Evolutionary conservation across 1,139 yeast species (phyloP).

Genomic region (Yarrowia galli): DNA sequence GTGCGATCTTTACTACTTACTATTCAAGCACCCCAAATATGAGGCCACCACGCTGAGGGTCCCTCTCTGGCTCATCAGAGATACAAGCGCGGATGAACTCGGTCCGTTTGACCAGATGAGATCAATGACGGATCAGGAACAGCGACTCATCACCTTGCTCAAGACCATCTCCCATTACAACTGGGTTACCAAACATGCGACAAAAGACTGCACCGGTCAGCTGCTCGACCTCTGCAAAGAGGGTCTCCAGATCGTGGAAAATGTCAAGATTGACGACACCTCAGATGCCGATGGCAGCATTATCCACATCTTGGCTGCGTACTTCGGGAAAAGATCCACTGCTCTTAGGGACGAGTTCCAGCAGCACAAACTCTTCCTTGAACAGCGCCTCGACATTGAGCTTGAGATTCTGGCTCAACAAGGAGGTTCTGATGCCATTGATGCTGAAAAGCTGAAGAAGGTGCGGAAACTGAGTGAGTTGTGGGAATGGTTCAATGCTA

Average conservation of each 20-base stretch:
- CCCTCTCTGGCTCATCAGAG: not conserved
- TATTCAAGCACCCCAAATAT: not conserved
- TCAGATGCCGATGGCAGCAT: not conserved
- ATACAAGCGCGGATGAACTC: not conserved
- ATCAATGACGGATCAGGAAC: not conserved
- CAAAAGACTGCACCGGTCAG: constrained; percentile 6
- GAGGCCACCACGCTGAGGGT: constrained; percentile 3
- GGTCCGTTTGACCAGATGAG: not conserved
- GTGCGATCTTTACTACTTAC: not conserved
- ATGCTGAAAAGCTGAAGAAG: not conserved
- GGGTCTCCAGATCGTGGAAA: constrained; percentile 2
- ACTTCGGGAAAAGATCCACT: not conserved
- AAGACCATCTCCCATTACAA: not conserved
- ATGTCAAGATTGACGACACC: too few relatives aligned
- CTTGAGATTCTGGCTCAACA: not conserved
- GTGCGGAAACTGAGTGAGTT: not conserved
- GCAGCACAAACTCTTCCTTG: not conserved
- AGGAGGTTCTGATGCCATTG: not conserved
- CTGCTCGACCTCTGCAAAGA: not conserved
- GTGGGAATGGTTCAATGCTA: constrained; percentile 17
- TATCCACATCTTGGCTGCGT: not conserved
- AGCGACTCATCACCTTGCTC: not conserved
- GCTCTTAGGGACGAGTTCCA: constrained; percentile 1
- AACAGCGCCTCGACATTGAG: not conserved
- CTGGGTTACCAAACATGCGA: constrained; percentile 2